Conservation (phyloP, 1,284 basidiomycete species). For the Paramarasmius palmivorus region DNA sequence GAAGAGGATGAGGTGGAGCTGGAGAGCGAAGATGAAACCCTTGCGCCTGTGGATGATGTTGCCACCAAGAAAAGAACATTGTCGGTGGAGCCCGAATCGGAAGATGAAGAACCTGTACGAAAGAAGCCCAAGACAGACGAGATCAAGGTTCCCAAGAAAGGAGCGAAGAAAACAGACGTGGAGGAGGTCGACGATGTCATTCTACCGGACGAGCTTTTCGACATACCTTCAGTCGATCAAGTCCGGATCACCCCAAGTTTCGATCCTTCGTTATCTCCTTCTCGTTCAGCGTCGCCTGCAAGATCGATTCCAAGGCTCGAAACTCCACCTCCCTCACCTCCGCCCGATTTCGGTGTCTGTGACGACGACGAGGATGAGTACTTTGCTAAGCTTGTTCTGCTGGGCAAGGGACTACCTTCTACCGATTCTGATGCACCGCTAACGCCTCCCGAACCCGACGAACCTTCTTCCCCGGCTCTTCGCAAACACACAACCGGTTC, state of each 20-base stretch:
- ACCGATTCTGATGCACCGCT: background rate
- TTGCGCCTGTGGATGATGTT: conserved; percentile 24
- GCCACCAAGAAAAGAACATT: conserved; percentile 28
- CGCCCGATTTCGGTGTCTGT: conserved; percentile 64
- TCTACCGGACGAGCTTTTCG: conserved; percentile 49
- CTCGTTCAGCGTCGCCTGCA: conserved; percentile 45
- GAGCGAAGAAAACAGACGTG: conserved; percentile 35
- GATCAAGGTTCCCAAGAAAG: conserved; percentile 37
- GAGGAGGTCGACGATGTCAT: conserved; percentile 48
- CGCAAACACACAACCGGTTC: conserved; percentile 79
- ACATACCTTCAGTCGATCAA: conserved; percentile 49
- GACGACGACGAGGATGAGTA: conserved; percentile 93
- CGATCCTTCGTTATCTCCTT: conserved; percentile 43
- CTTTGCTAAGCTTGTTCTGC: conserved; percentile 72
- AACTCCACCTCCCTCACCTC: conserved; percentile 48
- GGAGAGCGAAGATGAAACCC: conserved; percentile 34
- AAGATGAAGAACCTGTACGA: conserved; percentile 43
- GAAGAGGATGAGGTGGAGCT: conserved; percentile 40
- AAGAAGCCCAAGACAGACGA: conserved; percentile 38
- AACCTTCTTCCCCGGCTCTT: conserved; percentile 36
- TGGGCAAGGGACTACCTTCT: conserved; percentile 24
- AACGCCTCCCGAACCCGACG: conserved; percentile 22
- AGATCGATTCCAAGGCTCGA: conserved; percentile 25
- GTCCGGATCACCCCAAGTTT: conserved; percentile 48
- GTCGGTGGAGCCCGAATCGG: conserved; percentile 47